These are phyloP conservation scores for Capsella rubella DNA, from an alignment of 441 rosid species.

Conservation along the genomic window DNA sequence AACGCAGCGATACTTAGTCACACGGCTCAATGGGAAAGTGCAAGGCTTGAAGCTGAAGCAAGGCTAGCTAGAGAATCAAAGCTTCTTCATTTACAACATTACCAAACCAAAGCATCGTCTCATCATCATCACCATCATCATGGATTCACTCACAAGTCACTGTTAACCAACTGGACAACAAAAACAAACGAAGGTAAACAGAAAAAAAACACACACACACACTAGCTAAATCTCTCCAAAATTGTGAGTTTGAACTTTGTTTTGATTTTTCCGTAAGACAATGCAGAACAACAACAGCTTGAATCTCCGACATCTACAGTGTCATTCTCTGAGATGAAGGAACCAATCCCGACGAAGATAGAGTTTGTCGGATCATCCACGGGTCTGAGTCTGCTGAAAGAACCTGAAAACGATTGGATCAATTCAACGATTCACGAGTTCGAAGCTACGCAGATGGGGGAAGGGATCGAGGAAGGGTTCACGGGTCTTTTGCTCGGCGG, in stretches of 20 bases:
- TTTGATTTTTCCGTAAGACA: neutral
- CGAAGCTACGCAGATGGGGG: slow-evolving; percentile 48
- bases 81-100: slow-evolving; percentile 53
- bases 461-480: slow-evolving; percentile 69
- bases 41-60: slow-evolving; percentile 98
- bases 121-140: slow-evolving; percentile 13
- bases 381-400: slow-evolving; percentile 54
- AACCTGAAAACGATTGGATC: slow-evolving; percentile 67
- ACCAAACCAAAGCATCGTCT: slow-evolving; percentile 36
- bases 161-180: slow-evolving; percentile 38
- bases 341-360: slow-evolving; percentile 45
- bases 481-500: slow-evolving; percentile 68
- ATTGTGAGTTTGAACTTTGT: neutral
- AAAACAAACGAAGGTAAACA: slow-evolving; percentile 39
- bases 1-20: slow-evolving; percentile 92
- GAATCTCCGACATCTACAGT: slow-evolving; percentile 90
- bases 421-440: slow-evolving; percentile 58
- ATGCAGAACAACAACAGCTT: slow-evolving; percentile 42
- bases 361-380: slow-evolving; percentile 58
- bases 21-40: slow-evolving; percentile 99
- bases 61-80: slow-evolving; percentile 87
- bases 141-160: slow-evolving; percentile 26
- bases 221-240: neutral
- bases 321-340: slow-evolving; percentile 65
- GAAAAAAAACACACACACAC: neutral